Percentiles rank a stretch among this genome's conserved stretches.
Evolutionary conservation across 2,329 filamentous ascomycete genomes (phyloP).

Genomic region (Tolypocladium inflatum): DNA sequence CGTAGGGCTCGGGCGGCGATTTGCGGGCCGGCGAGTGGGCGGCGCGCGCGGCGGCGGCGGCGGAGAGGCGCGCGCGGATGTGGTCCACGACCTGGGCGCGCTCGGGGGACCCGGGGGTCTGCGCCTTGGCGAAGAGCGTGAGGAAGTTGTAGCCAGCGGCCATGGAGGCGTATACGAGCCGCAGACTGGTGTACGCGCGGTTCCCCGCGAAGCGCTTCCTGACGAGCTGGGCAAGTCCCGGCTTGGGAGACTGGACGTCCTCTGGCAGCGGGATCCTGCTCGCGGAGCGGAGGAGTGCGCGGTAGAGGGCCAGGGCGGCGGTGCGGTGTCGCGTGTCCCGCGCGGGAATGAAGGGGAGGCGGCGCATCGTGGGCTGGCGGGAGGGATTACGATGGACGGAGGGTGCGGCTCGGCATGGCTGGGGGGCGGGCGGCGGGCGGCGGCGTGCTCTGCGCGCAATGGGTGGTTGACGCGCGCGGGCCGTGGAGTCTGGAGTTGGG

Average conservation of each 20-base stretch:
- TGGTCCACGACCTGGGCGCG: constrained; percentile 30
- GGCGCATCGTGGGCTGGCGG: constrained; percentile 12
- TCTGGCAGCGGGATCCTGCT: constrained; percentile 41
- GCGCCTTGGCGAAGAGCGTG: constrained; percentile 27
- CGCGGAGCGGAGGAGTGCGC: constrained; percentile 55
- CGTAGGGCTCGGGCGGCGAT: constrained; percentile 7
- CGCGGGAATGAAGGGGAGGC: constrained; percentile 33
- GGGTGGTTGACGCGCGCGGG: not conserved
- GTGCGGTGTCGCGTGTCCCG: constrained; percentile 41
- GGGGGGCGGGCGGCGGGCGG: not conserved
- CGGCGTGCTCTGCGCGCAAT: not conserved
- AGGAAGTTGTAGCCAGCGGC: constrained; percentile 57
- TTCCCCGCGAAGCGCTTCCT: constrained; percentile 55
- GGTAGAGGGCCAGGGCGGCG: constrained; percentile 61
- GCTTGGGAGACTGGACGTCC: constrained; percentile 19
- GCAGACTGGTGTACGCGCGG: constrained; percentile 43
- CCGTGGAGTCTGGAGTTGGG: not conserved
- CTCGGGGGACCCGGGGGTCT: constrained; percentile 26
- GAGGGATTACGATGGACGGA: not conserved
- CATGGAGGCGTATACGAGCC: constrained; percentile 53
- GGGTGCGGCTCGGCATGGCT: not conserved
- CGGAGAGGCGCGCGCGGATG: constrained; percentile 21
- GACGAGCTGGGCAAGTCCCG: constrained; percentile 37
- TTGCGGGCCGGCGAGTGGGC: constrained; percentile 8
- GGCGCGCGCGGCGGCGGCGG: constrained; percentile 12